Evolutionary conservation across 345 rosid genomes (phyloP), one percentile per base, ranked within the genome.

Genomic region (Citrus reticulata): DNA sequence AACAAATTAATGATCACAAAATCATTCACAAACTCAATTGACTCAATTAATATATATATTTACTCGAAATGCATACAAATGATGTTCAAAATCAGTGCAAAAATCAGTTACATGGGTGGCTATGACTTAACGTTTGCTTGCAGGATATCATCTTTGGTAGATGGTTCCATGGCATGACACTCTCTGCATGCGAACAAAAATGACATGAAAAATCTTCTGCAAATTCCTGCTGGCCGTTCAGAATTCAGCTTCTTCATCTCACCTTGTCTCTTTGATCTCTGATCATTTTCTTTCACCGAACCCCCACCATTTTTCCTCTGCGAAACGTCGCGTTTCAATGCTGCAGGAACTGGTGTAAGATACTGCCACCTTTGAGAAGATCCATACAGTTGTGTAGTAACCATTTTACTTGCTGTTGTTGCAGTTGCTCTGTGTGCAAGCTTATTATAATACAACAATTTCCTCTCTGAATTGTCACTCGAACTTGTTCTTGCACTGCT

Each of bases 131-230:
- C 58, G 35, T 32, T 63, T 70, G 20, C 46, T 24, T 66, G 58
- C 60, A 66, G 34, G 25, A 69, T 19, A 27, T 83, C 83, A 68
- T 82, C 86, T 69, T 83, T 73, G 70, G 76, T 76, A 22, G 90
- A 76, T 75, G 95, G 85, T 79, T 93, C 98, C 95, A 94, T 91
- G 71, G 98, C 92, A 80, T 94, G 98, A 65, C 96, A 94, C 68
- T 87, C 88, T 78, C 88, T 84, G 76, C 97, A 94, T 69, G 88
- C 89, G 81, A 86, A 81, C 78, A 90, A 75, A 76, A 93, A 84
- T 11, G 84, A 83, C 74, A 84, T 82, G 59, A 94, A 75, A 72
- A 94, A 54, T 77, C 81, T 91, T 85, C 78, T 78, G 78, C 91
- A 89, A 67, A 88, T 40, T 46, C 86, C 89, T 16, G 71, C 70